Evolutionary conservation across 2,329 filamentous ascomycete genomes (phyloP).

Genomic region (Aspergillus sojae): DNA sequence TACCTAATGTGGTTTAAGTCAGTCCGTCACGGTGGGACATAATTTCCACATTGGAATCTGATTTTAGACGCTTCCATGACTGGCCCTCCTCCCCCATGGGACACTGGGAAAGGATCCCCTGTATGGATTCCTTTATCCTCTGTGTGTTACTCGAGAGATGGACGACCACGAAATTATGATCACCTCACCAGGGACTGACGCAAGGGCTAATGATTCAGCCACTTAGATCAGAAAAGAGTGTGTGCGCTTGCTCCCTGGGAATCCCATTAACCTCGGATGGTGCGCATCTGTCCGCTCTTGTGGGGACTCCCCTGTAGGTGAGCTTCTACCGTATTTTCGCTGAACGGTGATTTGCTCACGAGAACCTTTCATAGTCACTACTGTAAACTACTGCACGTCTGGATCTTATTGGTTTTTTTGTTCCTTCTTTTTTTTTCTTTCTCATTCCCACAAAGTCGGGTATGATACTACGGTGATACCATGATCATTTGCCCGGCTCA

Average conservation of each 20-base stretch:
- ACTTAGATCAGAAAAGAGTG: neutral
- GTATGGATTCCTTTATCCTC: neutral
- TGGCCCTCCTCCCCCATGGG: neutral
- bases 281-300: neutral
- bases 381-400: neutral
- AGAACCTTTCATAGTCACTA: neutral
- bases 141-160: neutral
- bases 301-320: neutral
- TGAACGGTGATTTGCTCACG: slow-evolving; percentile 13
- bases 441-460: neutral
- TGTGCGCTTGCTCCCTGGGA: neutral
- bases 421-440: slow-evolving; percentile 11
- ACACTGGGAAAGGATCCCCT: neutral
- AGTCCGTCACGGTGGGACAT: neutral
- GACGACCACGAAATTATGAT: neutral
- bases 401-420: slow-evolving; percentile 1
- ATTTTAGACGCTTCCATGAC: neutral
- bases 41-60: neutral
- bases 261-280: neutral
- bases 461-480: slow-evolving; percentile 9
- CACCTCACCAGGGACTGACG: neutral
- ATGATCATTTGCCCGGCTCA: neutral
- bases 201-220: neutral
- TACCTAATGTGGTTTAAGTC: neutral
- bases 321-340: neutral